These are phyloP conservation scores for Ascobolus immersus DNA, from an alignment of 495 filamentous ascomycete genomes.

Conservation along the genomic window DNA sequence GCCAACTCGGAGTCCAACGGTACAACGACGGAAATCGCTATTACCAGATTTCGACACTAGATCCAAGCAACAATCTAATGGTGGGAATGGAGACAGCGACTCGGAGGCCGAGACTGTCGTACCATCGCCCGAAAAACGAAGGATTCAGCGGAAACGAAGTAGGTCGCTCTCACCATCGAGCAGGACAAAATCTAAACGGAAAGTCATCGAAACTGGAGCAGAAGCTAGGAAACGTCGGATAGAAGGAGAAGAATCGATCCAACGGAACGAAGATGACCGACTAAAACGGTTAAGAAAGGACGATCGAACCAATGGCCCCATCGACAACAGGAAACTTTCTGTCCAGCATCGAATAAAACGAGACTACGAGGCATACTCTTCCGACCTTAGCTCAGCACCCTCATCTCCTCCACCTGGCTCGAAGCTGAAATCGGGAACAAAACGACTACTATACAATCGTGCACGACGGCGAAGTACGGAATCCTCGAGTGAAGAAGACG, in stretches of 20 bases:
- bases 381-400: constrained; percentile 13
- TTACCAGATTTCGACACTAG: too few species aligned
- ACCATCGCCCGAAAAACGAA: constrained; percentile 5
- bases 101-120: constrained; percentile 14
- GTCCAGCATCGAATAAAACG: constrained; percentile 6
- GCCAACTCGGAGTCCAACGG: too few species aligned
- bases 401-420: constrained; percentile 10
- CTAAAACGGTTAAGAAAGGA: neutral
- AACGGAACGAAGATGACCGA: neutral
- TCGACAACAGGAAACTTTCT: constrained; percentile 3
- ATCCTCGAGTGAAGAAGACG: neutral
- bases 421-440: constrained; percentile 9
- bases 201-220: constrained; percentile 4
- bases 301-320: constrained; percentile 6
- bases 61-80: too few species aligned
- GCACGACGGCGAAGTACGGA: constrained; percentile 1
- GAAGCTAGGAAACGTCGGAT: neutral
- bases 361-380: constrained; percentile 14
- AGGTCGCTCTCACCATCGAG: too few species aligned
- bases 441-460: constrained; percentile 1
- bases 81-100: constrained; percentile 11
- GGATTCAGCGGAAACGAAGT: too few species aligned
- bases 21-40: too few species aligned
- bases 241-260: neutral
- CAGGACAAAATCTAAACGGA: constrained; percentile 8